Evolutionary conservation across 768 basidiomycete species (phyloP).

Genomic region (Lentinula raphanica): DNA sequence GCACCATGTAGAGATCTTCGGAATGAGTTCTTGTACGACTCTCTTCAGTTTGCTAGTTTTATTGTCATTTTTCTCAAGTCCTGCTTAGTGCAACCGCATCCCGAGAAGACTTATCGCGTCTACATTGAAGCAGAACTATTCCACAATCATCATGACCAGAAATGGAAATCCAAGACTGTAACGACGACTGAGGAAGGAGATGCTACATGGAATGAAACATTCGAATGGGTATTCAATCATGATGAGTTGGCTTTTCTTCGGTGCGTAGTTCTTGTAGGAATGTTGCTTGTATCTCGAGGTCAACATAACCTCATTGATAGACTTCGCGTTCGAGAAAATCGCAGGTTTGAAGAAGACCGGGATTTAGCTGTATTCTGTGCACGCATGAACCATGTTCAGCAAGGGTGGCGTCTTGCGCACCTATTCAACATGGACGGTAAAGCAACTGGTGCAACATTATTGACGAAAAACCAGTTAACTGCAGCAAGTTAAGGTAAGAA

Average conservation of each 20-base stretch:
- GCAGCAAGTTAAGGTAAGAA: background rate
- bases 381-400: slow-evolving; percentile 39
- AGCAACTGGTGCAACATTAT: slow-evolving; percentile 34
- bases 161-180: slow-evolving; percentile 39
- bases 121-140: slow-evolving; percentile 45
- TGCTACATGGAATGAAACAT: slow-evolving; percentile 35
- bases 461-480: slow-evolving; percentile 18
- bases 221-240: slow-evolving; percentile 44
- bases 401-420: slow-evolving; percentile 44
- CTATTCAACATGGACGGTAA: slow-evolving; percentile 50
- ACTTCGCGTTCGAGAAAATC: slow-evolving; percentile 22
- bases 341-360: slow-evolving; percentile 39
- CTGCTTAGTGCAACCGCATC: slow-evolving; percentile 35
- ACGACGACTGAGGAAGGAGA: slow-evolving; percentile 33
- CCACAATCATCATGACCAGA: slow-evolving; percentile 30
- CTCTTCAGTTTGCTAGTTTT: too few relatives aligned
- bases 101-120: slow-evolving; percentile 32
- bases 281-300: too few relatives aligned
- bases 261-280: slow-evolving; percentile 33
- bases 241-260: slow-evolving; percentile 52
- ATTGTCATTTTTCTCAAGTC: too few relatives aligned
- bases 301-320: background rate
- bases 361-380: slow-evolving; percentile 49
- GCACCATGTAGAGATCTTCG: slow-evolving; percentile 32
- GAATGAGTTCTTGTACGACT: slow-evolving; percentile 39